A percentile compares a stretch with the other conserved stretches of the same genome.
phyloP scores from a whole-genome alignment of 208 protist genomes.

The Strigomonas galati region DNA sequence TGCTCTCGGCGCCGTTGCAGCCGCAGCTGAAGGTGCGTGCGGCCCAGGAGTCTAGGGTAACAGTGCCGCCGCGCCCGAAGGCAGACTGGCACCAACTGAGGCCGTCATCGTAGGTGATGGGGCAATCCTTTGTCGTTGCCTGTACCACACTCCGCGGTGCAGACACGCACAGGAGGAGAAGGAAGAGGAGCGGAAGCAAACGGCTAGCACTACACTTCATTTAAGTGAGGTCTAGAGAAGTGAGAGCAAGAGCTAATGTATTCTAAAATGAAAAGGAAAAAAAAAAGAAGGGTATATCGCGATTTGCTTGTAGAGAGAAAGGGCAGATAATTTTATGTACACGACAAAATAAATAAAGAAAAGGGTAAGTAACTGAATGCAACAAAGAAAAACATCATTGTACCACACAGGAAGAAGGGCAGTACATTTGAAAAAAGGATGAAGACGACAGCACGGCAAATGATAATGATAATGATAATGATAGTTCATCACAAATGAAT shows the following conservation, averaged over 20 bases:
- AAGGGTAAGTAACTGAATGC: too few relatives aligned
- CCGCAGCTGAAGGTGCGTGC: slow-evolving; percentile 28
- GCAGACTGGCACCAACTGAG: slow-evolving; percentile 29
- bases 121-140: not conserved
- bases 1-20: slow-evolving; percentile 32
- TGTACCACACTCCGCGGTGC: not conserved
- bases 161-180: not conserved
- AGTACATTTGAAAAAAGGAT: slow-evolving; percentile 4
- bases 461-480: not conserved
- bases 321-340: not conserved
- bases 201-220: too few relatives aligned
- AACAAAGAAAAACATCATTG: not conserved
- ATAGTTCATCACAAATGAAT: not conserved
- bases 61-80: slow-evolving; percentile 31
- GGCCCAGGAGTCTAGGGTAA: slow-evolving; percentile 23
- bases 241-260: too few relatives aligned
- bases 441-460: not conserved
- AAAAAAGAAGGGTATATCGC: too few relatives aligned
- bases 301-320: too few relatives aligned
- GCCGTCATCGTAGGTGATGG: not conserved
- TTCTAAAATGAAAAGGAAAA: too few relatives aligned
- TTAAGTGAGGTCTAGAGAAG: too few relatives aligned
- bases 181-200: not conserved
- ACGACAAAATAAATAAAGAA: not conserved
- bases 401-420: not conserved